Evolutionary conservation across 495 filamentous ascomycete species (phyloP), one percentile per base, ranked within the genome.

Genomic region (Aspergillus sclerotiicarbonarius): DNA sequence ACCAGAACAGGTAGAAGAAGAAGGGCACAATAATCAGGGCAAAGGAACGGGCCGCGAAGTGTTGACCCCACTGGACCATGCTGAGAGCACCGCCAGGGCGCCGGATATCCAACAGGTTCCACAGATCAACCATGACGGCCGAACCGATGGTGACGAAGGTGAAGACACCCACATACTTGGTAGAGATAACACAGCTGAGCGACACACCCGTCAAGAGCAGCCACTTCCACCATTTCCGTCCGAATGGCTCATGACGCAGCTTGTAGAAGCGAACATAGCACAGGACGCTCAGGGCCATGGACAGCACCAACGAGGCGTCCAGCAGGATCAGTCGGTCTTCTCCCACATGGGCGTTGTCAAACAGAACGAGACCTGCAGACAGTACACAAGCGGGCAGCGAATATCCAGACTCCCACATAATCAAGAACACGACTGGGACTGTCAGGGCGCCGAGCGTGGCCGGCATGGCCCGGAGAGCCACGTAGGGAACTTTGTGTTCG

Each of bases 401-500:
- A 66, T 98, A 99, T 53, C 92, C 95, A 12, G 92, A 96, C 75
- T 99, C 94, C 94, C 94, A 98, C 94, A 99, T 99, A 63, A 96
- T 98, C 73, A 95, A 69, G 73, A 94, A 99, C 15, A 91, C 87
- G 18, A 92, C 89, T n/a, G 93, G 87, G 46, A 99, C 91, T 1
- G 95, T 98, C 60, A 98, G 75, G 51, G 95, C 86, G 59, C 94
- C 94, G 60, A 98, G 83, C 35, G 92, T 80, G 45, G 94, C 94
- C 12, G 94, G 95, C 84, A 99, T 84, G 32, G 92, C 90, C 50
- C 94, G 89, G 71, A 96, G 96, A 53, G 92, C 90, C 43, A 99
- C 87, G 67, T 99, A 99, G 20, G 94, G 94, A 19, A 99, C 92
- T 64, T 92, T 93, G 80, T 99, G 96, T 35, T 85, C 83, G 66